These are phyloP conservation scores for Irpex sp. DNA, from an alignment of 1,284 basidiomycete species.

Conservation along the genomic window DNA sequence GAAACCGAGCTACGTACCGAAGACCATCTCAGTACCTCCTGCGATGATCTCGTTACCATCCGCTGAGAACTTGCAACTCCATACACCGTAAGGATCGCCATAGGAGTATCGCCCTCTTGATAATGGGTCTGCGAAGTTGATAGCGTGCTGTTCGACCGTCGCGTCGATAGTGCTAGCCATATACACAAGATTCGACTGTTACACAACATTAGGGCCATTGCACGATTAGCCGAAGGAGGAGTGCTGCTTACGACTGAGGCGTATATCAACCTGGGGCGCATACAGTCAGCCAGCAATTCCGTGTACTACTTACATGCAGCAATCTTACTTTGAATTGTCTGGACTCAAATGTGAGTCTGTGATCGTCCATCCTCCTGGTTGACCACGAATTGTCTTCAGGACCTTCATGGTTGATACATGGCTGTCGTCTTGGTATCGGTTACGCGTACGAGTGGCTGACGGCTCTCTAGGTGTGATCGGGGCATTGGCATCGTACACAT, in stretches of 20 bases:
- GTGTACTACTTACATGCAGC: background rate
- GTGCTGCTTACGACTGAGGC: conserved; percentile 67
- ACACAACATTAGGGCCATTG: background rate
- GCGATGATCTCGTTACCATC: conserved; percentile 91
- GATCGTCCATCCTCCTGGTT: conserved; percentile 83
- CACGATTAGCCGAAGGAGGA: background rate
- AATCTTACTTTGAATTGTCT: conserved; percentile 77
- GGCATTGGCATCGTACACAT: conserved; percentile 81
- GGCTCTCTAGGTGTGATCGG: conserved; percentile 25
- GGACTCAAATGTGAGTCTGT: conserved; percentile 93
- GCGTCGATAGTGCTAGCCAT: conserved; percentile 82
- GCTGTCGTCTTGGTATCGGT: conserved; percentile 28
- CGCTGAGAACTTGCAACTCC: conserved; percentile 93
- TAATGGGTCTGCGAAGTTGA: conserved; percentile 61
- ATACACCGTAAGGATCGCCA: conserved; percentile 70
- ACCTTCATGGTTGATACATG: conserved; percentile 71
- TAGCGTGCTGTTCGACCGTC: conserved; percentile 66
- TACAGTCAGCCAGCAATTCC: conserved; percentile 10
- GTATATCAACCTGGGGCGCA: conserved; percentile 77
- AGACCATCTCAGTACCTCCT: conserved; percentile 73
- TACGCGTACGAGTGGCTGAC: conserved; percentile 5
- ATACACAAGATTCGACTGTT: conserved; percentile 70
- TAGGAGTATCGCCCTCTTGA: conserved; percentile 31
- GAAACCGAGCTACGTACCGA: conserved; percentile 45
- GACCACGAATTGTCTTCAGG: conserved; percentile 77